Conservation (phyloP, 2,329 filamentous ascomycete species). For the Cladosporium sphaerospermum region DNA sequence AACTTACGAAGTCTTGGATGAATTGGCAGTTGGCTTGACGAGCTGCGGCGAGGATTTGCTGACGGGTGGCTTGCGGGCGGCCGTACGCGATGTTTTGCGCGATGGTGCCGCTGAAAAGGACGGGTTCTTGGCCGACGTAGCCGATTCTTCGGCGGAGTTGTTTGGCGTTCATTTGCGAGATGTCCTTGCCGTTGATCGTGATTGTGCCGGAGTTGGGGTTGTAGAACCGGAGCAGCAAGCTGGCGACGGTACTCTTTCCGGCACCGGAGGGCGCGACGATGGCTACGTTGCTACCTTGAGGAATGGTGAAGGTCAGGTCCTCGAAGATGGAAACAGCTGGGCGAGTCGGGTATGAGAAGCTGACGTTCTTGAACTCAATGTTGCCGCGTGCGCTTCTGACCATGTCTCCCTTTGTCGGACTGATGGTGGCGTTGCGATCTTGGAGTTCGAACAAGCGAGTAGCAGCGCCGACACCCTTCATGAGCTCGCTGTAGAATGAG, state of each 20-base stretch:
- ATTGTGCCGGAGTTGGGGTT: conserved; percentile 71
- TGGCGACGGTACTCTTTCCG: conserved; percentile 92
- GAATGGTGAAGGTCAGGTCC: conserved; percentile 81
- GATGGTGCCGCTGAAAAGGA: conserved; percentile 79
- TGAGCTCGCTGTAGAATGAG: conserved; percentile 94
- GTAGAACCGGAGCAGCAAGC: conserved; percentile 88
- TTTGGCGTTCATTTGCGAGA: conserved; percentile 84
- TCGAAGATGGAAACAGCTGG: conserved; percentile 90
- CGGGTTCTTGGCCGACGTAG: conserved; percentile 91
- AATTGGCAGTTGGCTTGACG: conserved; percentile 93
- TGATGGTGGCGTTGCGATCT: conserved; percentile 78
- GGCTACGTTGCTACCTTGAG: conserved; percentile 87
- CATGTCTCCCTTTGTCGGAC: conserved; percentile 72
- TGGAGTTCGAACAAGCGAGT: conserved; percentile 93
- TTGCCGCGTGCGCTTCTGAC: conserved; percentile 80
- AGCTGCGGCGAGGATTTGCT: conserved; percentile 80
- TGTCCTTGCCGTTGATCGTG: conserved; percentile 75
- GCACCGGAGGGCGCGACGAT: conserved; percentile 95
- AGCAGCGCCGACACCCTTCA: conserved; percentile 98
- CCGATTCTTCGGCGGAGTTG: conserved; percentile 87
- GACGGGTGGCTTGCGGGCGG: conserved; percentile 66
- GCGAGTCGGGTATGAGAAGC: conserved; percentile 87
- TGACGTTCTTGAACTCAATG: conserved; percentile 80
- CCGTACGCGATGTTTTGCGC: conserved; percentile 91
- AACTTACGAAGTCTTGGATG: conserved; percentile 76